These are phyloP conservation scores for Yarrowia sp. DNA, from an alignment of 805 yeast genomes.

Conservation along the genomic window DNA sequence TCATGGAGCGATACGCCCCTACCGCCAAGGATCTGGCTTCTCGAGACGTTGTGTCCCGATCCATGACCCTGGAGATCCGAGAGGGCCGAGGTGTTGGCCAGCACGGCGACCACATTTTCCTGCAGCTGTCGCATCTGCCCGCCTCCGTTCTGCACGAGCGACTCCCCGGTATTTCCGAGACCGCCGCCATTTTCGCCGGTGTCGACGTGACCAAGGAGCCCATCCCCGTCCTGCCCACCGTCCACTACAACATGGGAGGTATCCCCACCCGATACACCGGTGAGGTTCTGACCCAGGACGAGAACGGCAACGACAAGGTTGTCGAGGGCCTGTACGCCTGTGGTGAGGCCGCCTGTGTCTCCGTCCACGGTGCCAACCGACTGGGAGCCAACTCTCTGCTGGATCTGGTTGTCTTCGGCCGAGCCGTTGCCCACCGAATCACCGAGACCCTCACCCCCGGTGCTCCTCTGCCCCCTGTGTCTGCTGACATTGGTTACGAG, in stretches of 20 bases:
- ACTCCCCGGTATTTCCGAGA: constrained; percentile 98
- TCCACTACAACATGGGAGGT: constrained; percentile 99
- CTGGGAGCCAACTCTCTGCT: constrained; percentile 97
- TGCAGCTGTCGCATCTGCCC: constrained; percentile 94
- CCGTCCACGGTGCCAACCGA: constrained; percentile 99
- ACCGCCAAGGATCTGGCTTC: constrained; percentile 98
- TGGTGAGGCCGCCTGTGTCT: constrained; percentile 99
- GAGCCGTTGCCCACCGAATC: constrained; percentile 96
- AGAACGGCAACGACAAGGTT: constrained; percentile 84
- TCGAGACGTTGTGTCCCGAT: constrained; percentile 97
- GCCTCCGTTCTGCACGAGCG: constrained; percentile 91
- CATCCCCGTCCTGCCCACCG: constrained; percentile 97
- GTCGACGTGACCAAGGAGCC: constrained; percentile 99
- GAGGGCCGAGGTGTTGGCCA: constrained; percentile 99
- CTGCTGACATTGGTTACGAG: constrained; percentile 87
- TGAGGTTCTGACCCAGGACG: constrained; percentile 85
- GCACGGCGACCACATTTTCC: constrained; percentile 89
- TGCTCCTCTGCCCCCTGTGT: constrained; percentile 78
- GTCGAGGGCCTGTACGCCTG: constrained; percentile 95
- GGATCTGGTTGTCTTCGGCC: constrained; percentile 96
- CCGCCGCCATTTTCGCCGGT: constrained; percentile 98
- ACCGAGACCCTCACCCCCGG: constrained; percentile 87
- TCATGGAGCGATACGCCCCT: constrained; percentile 99
- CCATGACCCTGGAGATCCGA: constrained; percentile 97
- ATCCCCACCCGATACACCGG: constrained; percentile 98